Base-by-base conservation (phyloP, 2,329 filamentous ascomycete genomes). In the Ophiobolus disseminans region DNA sequence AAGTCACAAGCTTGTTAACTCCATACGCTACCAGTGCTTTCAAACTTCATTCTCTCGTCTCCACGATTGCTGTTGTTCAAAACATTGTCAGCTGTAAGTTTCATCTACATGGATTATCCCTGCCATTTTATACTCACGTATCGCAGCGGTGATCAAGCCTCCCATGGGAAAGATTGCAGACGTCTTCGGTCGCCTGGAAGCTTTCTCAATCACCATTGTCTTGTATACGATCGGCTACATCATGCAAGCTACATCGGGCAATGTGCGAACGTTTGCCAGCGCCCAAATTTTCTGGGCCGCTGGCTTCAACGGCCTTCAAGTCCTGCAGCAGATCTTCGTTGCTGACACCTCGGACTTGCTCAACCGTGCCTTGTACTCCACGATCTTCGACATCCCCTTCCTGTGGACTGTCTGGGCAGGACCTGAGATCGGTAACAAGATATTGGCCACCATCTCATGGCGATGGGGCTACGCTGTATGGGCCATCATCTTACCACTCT, bases 21-120 rank as follows among this genome's bases (percentile, higher is more conserved):
- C 80, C 82, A 17, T 88, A 84, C 73, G 85, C 87, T 22, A 88
- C 86, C 1, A 88, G 85, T 49, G 78, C 81, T 2, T 89, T 88
- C 63, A 76, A 76, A 30, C 77, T 80, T 39, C 87, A 89, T 64
- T 86, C 86, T 10, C 76, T 89, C 25, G 77, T 87, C 32, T 84
- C 86, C 13, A 87, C 85, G 0, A 82, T 88, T 19, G 76, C 81
- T 21, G 84, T 87, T 9, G 80, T 88, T 7, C 83, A 86, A 51
- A 81, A 82, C 59, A 82, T 87, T 3, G 84, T 88, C 13, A 82
- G 50, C 76, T 50, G 61, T 64, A 43, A 45, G 57, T 45, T 2
- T 9, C n/a, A n/a, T 21, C 8, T 17, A 31, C 11, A 10, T 13
- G 17, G 4, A 19, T 7, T n/a, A 34, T 45, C 13, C 23, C 8